phyloP scores from a whole-genome alignment of 208 protist genomes.

The Trypanosoma platydactyli region DNA sequence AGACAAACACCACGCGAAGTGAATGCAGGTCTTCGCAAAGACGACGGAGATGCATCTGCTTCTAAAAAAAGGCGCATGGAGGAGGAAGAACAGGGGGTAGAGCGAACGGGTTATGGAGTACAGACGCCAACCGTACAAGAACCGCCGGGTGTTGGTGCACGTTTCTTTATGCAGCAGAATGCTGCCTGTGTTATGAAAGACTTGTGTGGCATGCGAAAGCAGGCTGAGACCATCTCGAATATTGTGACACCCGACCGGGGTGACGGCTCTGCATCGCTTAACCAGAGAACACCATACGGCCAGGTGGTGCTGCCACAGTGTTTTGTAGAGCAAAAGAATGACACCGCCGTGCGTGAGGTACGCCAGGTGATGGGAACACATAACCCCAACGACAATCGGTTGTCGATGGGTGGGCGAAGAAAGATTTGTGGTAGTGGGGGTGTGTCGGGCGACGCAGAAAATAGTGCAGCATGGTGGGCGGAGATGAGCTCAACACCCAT shows the following conservation, averaged over 20 bases:
- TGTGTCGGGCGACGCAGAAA: slow-evolving; percentile 33
- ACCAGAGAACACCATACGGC: slow-evolving; percentile 62
- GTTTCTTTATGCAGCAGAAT: slow-evolving; percentile 30
- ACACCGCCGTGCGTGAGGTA: slow-evolving; percentile 84
- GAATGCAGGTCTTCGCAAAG: background rate
- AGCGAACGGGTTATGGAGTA: slow-evolving; percentile 19
- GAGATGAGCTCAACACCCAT: slow-evolving; percentile 83
- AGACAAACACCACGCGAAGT: slow-evolving; percentile 8
- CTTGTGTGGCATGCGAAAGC: slow-evolving; percentile 38
- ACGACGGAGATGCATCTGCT: background rate
- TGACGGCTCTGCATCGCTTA: slow-evolving; percentile 16
- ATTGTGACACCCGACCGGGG: slow-evolving; percentile 11
- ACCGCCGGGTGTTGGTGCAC: background rate
- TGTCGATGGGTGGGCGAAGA: slow-evolving; percentile 39
- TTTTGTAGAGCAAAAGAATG: slow-evolving; percentile 88
- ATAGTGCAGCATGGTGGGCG: slow-evolving; percentile 69
- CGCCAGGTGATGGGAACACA: slow-evolving; percentile 80
- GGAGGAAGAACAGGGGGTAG: slow-evolving; percentile 33
- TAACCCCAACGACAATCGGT: slow-evolving; percentile 61
- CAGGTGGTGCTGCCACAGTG: slow-evolving; percentile 80
- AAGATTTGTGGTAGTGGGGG: slow-evolving; percentile 34
- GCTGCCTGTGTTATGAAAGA: slow-evolving; percentile 53
- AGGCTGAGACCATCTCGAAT: slow-evolving; percentile 6
- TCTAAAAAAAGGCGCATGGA: slow-evolving; percentile 18
- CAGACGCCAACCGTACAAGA: slow-evolving; percentile 1